A percentile compares a stretch with the other conserved stretches of the same genome.
These are phyloP conservation scores for Lepidium didymum DNA, from an alignment of 345 rosid genomes.

Conservation along the genomic window DNA sequence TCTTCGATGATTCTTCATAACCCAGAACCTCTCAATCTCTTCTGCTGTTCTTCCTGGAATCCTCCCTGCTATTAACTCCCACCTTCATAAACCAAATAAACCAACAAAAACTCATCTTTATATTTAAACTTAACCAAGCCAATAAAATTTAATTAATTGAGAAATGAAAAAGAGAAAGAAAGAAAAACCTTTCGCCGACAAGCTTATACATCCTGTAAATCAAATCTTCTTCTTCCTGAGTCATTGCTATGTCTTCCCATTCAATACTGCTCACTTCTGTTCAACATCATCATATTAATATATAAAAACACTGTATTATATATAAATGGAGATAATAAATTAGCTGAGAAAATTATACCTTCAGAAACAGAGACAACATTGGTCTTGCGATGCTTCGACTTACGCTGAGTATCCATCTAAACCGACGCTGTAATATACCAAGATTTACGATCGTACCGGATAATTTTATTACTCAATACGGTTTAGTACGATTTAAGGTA, in stretches of 20 bases:
- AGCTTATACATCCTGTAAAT: constrained; percentile 44
- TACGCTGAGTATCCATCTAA: constrained; percentile 28
- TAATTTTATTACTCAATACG: not conserved
- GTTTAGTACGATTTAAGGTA: not conserved
- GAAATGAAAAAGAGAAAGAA: not conserved
- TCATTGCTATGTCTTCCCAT: constrained; percentile 41
- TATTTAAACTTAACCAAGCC: not conserved
- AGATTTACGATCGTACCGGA: not conserved
- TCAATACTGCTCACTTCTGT: constrained; percentile 45
- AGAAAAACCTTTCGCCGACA: constrained; percentile 46
- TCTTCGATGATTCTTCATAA: constrained; percentile 29
- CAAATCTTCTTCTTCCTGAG: constrained; percentile 52
- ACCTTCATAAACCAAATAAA: constrained; percentile 26
- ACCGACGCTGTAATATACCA: not conserved
- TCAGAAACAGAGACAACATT: constrained; percentile 20
- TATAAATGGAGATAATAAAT: not conserved
- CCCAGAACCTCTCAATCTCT: constrained; percentile 62
- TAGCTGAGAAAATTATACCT: constrained; percentile 5
- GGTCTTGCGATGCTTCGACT: constrained; percentile 24
- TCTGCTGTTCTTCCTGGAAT: constrained; percentile 67
- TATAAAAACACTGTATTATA: not conserved
- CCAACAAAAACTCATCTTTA: not conserved
- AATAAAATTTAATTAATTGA: not conserved
- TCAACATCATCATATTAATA: not conserved
- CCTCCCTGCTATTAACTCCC: constrained; percentile 70